Conservation (phyloP, 441 rosid genomes). For the Euphorbia schlechtendalii region DNA sequence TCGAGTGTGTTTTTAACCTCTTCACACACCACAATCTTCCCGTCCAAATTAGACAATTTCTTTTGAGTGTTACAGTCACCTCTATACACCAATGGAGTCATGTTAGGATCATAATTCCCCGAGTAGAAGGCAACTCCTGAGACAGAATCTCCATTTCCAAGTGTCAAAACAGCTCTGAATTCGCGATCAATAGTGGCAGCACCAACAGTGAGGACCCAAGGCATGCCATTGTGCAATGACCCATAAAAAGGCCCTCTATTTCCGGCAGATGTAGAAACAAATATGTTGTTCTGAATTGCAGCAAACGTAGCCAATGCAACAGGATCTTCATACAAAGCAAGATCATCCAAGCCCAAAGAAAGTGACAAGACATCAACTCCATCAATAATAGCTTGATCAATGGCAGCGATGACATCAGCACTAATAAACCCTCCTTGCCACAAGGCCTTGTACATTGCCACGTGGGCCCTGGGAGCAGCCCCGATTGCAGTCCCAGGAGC, state of each 20-base stretch:
- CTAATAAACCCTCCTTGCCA: slow-evolving; percentile 13
- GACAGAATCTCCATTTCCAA: slow-evolving; percentile 24
- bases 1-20: too few relatives aligned
- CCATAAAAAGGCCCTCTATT: slow-evolving; percentile 45
- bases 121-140: slow-evolving; percentile 9
- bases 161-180: slow-evolving; percentile 27
- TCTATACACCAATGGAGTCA: slow-evolving; percentile 8
- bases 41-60: slow-evolving; percentile 17
- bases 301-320: slow-evolving; percentile 28
- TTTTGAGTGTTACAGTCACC: slow-evolving; percentile 10
- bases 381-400: slow-evolving; percentile 4
- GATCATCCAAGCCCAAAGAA: neutral
- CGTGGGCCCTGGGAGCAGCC: slow-evolving; percentile 14
- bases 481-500: slow-evolving; percentile 22
- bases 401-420: slow-evolving; percentile 23
- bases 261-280: slow-evolving; percentile 34
- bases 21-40: slow-evolving; percentile 23
- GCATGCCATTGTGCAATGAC: slow-evolving; percentile 23
- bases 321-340: slow-evolving; percentile 14
- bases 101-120: neutral
- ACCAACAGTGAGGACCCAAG: slow-evolving; percentile 32
- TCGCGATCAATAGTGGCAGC: slow-evolving; percentile 24
- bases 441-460: slow-evolving; percentile 19
- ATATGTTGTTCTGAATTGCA: slow-evolving; percentile 17
- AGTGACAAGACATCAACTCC: slow-evolving; percentile 21